Conservation (phyloP, 352 stramenopile species). For the Globisporangium canariense region DNA sequence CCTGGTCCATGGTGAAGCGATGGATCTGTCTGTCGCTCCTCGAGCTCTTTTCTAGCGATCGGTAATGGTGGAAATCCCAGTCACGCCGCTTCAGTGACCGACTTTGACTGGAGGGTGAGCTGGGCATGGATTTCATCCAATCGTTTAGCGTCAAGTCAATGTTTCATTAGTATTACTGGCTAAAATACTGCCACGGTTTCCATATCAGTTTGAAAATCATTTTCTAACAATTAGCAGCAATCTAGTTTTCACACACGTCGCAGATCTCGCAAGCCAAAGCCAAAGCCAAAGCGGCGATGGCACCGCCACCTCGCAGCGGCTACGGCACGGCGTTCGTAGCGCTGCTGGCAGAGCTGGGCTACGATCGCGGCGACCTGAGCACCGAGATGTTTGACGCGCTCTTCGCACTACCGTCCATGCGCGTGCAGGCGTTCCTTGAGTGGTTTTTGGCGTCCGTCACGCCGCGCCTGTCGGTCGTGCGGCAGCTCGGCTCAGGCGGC, state of each 20-base stretch:
- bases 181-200: not conserved
- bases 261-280: not conserved
- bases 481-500: slow-evolving; percentile 14
- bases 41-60: not conserved
- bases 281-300: not conserved
- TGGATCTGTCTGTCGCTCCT: not conserved
- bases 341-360: slow-evolving; percentile 35
- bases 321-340: slow-evolving; percentile 30
- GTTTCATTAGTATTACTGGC: not conserved
- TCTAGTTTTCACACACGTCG: not conserved
- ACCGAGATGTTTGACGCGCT: slow-evolving; percentile 33
- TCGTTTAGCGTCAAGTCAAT: not conserved
- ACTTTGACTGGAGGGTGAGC: slow-evolving; percentile 17
- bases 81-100: slow-evolving; percentile 13
- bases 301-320: slow-evolving; percentile 6
- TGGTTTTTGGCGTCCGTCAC: slow-evolving; percentile 33
- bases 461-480: slow-evolving; percentile 28
- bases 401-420: slow-evolving; percentile 37
- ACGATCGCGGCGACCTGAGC: slow-evolving; percentile 28
- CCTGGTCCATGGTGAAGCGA: slow-evolving; percentile 26
- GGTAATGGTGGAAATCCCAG: slow-evolving; percentile 3
- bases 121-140: slow-evolving; percentile 7
- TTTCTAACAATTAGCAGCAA: slow-evolving; percentile 1
- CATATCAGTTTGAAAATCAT: not conserved
- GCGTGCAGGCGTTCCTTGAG: slow-evolving; percentile 42